Conservation (phyloP, 768 basidiomycete species). For the Amanita rimosa region DNA sequence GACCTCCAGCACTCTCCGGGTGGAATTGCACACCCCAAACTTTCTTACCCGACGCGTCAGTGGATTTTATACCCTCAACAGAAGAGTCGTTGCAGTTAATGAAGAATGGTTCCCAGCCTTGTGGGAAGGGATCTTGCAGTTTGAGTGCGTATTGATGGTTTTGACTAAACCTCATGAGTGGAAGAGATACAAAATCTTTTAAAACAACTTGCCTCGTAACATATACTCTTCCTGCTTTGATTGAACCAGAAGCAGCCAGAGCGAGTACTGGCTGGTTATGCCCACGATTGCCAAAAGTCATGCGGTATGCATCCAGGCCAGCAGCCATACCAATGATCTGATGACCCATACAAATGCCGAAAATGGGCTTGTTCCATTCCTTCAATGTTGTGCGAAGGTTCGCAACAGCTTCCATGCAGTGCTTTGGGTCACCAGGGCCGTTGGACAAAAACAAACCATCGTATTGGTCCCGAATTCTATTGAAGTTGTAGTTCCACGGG, state of each 20-base stretch:
- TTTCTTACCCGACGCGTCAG: slow-evolving; percentile 75
- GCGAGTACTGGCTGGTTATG: slow-evolving; percentile 99
- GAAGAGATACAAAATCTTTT: too few relatives aligned
- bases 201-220: slow-evolving; percentile 84
- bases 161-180: slow-evolving; percentile 39
- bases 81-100: slow-evolving; percentile 99
- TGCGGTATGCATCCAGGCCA: slow-evolving; percentile 91
- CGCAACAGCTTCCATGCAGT: slow-evolving; percentile 77
- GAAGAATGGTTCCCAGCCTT: slow-evolving; percentile 98
- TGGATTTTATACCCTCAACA: slow-evolving; percentile 97
- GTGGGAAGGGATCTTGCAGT: slow-evolving; percentile 89
- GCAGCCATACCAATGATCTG: slow-evolving; percentile 98
- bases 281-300: slow-evolving; percentile 99
- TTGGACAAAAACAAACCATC: slow-evolving; percentile 96
- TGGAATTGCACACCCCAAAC: slow-evolving; percentile 99
- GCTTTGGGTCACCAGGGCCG: slow-evolving; percentile 89
- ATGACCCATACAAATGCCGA: slow-evolving; percentile 99
- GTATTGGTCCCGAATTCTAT: slow-evolving; percentile 76
- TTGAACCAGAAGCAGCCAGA: slow-evolving; percentile 84
- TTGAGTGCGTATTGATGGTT: slow-evolving; percentile 98
- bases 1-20: slow-evolving; percentile 97
- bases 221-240: slow-evolving; percentile 93
- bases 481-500: slow-evolving; percentile 98
- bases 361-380: slow-evolving; percentile 91
- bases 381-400: slow-evolving; percentile 71